Conservation (phyloP, 1,284 basidiomycete species). For the Ustilago esculenta region DNA sequence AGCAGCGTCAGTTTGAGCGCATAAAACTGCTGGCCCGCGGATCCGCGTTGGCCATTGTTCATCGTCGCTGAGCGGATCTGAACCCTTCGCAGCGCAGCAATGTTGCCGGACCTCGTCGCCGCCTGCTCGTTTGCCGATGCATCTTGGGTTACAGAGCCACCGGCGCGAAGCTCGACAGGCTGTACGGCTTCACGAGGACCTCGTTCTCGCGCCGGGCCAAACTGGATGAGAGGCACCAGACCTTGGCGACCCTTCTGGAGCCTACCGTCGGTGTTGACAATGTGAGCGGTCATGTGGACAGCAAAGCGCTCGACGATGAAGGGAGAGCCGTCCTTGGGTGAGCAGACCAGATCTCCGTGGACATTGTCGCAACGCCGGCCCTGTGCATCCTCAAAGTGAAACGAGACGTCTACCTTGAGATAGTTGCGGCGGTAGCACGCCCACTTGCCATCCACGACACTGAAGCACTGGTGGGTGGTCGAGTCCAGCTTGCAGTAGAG, state of each 20-base stretch:
- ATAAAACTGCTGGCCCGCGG: constrained; percentile 45
- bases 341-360: constrained; percentile 11
- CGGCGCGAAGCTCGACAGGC: constrained; percentile 17
- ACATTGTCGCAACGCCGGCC: constrained; percentile 11
- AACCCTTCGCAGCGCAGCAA: constrained; percentile 39
- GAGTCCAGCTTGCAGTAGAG: constrained; percentile 36
- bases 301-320: constrained; percentile 25
- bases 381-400: constrained; percentile 19
- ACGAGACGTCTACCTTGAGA: constrained; percentile 42
- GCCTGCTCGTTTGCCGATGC: constrained; percentile 28
- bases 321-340: not conserved
- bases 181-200: constrained; percentile 34
- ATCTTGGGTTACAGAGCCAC: constrained; percentile 22
- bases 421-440: constrained; percentile 51
- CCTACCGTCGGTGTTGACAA: constrained; percentile 19
- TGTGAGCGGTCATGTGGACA: constrained; percentile 29
- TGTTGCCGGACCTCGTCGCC: constrained; percentile 7
- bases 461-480: constrained; percentile 46
- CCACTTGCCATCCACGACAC: constrained; percentile 48
- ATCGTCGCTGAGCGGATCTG: constrained; percentile 50
- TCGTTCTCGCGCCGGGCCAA: constrained; percentile 42
- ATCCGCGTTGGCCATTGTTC: constrained; percentile 43
- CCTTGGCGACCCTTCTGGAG: constrained; percentile 22
- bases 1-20: constrained; percentile 44
- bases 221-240: constrained; percentile 41